phyloP scores from a whole-genome alignment of 352 stramenopile species.

The Pythium coloratum region DNA sequence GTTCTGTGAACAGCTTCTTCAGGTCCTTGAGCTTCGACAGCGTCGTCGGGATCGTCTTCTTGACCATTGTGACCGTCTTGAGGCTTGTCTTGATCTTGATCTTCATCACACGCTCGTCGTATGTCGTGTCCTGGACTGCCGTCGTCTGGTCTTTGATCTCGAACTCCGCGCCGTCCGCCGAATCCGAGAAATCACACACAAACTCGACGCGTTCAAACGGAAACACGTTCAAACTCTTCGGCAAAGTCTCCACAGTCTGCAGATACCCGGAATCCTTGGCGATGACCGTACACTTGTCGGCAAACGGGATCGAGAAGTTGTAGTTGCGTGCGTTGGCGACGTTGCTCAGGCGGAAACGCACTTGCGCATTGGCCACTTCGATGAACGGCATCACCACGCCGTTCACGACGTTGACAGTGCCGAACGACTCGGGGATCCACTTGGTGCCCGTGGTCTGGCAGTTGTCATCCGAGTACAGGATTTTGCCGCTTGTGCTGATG shows the following conservation, averaged over 20 bases:
- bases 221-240: conserved; percentile 40
- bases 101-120: conserved; percentile 54
- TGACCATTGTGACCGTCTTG: conserved; percentile 38
- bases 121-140: conserved; percentile 41
- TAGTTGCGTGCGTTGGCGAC: conserved; percentile 69
- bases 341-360: conserved; percentile 62
- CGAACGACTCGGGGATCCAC: conserved; percentile 68
- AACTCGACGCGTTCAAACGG: conserved; percentile 62
- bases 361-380: conserved; percentile 54
- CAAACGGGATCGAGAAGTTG: conserved; percentile 73
- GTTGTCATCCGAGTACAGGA: conserved; percentile 73
- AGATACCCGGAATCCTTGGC: conserved; percentile 68
- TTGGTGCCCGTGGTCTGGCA: conserved; percentile 41
- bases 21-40: conserved; percentile 54
- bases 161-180: conserved; percentile 40
- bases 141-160: conserved; percentile 49
- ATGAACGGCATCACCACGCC: conserved; percentile 72
- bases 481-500: conserved; percentile 44
- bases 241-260: conserved; percentile 29
- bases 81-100: conserved; percentile 39
- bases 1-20: conserved; percentile 48
- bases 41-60: conserved; percentile 37
- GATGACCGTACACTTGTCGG: conserved; percentile 56
- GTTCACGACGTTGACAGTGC: conserved; percentile 64
- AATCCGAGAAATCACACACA: conserved; percentile 55